phyloP scores from a whole-genome alignment of 306 rosid genomes.

The Glycine latifolia region DNA sequence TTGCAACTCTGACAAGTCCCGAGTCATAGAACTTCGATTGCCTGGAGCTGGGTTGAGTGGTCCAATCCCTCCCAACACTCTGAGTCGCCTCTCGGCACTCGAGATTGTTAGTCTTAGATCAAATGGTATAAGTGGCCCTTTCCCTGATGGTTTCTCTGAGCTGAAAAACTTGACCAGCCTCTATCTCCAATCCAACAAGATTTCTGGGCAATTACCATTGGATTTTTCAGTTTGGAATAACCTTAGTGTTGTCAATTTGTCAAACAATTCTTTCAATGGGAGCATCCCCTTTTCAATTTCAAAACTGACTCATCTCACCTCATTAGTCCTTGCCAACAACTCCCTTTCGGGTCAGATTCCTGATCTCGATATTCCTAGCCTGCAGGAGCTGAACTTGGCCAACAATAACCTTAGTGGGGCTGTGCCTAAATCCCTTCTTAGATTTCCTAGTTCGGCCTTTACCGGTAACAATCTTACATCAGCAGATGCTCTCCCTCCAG shows the following conservation, averaged over 20 bases:
- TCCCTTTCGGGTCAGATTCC: constrained; percentile 80
- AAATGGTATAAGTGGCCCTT: constrained; percentile 75
- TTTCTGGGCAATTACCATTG: constrained; percentile 76
- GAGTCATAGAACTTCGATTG: constrained; percentile 65
- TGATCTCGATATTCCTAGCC: constrained; percentile 60
- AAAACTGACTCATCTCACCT: constrained; percentile 67
- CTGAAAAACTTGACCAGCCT: constrained; percentile 66
- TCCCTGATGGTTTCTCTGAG: constrained; percentile 77
- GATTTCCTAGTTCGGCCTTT: constrained; percentile 74
- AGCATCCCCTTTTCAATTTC: constrained; percentile 76
- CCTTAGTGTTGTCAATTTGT: constrained; percentile 63
- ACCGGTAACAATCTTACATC: constrained; percentile 69
- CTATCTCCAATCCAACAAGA: constrained; percentile 70
- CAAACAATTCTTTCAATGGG: constrained; percentile 75
- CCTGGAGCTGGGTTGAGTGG: constrained; percentile 81
- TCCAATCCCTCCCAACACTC: constrained; percentile 74
- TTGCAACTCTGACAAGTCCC: constrained; percentile 63
- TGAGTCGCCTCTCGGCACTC: constrained; percentile 71
- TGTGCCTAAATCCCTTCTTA: constrained; percentile 76
- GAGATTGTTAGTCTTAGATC: constrained; percentile 74
- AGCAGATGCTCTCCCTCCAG: constrained; percentile 67
- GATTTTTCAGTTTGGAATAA: constrained; percentile 82
- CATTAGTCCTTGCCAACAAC: constrained; percentile 80
- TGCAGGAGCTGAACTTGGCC: constrained; percentile 64
- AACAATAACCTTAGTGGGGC: constrained; percentile 75